These are phyloP conservation scores for Tripterygium wilfordii DNA, from an alignment of 177 flowering plant species.

Conservation along the genomic window DNA sequence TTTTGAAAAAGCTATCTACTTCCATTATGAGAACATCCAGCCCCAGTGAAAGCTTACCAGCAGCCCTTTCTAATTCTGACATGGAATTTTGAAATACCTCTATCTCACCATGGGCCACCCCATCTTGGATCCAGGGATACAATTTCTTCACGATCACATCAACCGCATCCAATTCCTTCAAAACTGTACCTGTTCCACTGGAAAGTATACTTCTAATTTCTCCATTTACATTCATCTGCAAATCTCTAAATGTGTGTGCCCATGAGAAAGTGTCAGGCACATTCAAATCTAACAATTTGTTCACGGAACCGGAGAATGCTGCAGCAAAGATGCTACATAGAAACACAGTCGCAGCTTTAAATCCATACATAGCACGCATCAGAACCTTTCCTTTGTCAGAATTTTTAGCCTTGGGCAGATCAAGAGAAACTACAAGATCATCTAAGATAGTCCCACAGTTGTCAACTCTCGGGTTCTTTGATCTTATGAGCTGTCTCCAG, in stretches of 20 bases:
- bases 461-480: constrained; percentile 53
- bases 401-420: constrained; percentile 65
- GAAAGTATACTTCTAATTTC: constrained; percentile 34
- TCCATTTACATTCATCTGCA: constrained; percentile 50
- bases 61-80: constrained; percentile 25
- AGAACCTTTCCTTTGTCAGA: constrained; percentile 78
- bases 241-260: constrained; percentile 50
- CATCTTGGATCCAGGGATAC: constrained; percentile 36
- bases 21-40: constrained; percentile 56
- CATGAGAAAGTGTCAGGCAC: constrained; percentile 52
- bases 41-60: constrained; percentile 49
- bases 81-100: constrained; percentile 27
- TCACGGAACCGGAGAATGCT: constrained; percentile 56
- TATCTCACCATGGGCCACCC: constrained; percentile 12
- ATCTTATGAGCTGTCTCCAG: constrained; percentile 55
- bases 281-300: constrained; percentile 41
- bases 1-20: constrained; percentile 75
- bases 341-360: constrained; percentile 59
- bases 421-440: constrained; percentile 36
- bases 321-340: constrained; percentile 57
- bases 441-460: constrained; percentile 41
- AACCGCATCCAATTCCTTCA: constrained; percentile 72
- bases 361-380: constrained; percentile 89
- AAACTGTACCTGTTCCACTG: constrained; percentile 20
- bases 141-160: constrained; percentile 37